A percentile compares a stretch with the other conserved stretches of the same genome.
Conservation (phyloP, 345 rosid species). For the Dipteronia dyeriana region DNA sequence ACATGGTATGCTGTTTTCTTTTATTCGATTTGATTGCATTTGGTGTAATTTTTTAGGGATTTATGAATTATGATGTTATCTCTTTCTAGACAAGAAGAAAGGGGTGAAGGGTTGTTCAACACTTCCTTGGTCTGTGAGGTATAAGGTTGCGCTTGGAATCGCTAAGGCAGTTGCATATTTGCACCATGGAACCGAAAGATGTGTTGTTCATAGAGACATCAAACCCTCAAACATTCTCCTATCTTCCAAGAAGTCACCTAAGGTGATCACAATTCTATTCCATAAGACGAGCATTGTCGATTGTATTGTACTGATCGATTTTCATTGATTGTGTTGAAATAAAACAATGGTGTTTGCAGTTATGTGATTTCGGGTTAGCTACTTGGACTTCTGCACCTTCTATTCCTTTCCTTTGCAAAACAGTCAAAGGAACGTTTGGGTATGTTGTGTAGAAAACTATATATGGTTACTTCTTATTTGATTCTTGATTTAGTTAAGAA, state of each 20-base stretch:
- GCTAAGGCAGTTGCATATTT: constrained; percentile 79
- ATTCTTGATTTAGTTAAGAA: neutral
- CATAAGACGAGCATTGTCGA: neutral
- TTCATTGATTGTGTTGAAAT: neutral
- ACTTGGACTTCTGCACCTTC: constrained; percentile 96
- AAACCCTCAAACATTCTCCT: constrained; percentile 95
- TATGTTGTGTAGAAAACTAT: constrained; percentile 27
- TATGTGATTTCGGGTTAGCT: constrained; percentile 95
- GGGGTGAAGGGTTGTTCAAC: constrained; percentile 40
- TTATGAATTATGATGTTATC: constrained; percentile 15
- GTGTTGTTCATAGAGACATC: constrained; percentile 93
- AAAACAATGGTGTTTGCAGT: constrained; percentile 38
- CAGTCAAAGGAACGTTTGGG: constrained; percentile 99
- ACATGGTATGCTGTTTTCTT: constrained; percentile 55
- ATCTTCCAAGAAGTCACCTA: constrained; percentile 79
- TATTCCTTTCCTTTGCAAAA: constrained; percentile 85
- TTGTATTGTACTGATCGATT: neutral
- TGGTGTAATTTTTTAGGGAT: constrained; percentile 4
- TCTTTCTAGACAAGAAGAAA: constrained; percentile 61
- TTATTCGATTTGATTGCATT: constrained; percentile 10
- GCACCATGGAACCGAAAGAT: constrained; percentile 83
- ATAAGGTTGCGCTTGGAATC: constrained; percentile 77
- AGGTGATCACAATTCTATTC: constrained; percentile 38
- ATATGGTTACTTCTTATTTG: neutral
- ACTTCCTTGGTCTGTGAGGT: constrained; percentile 77